Evolutionary conservation across 768 basidiomycete species (phyloP).

Genomic region (Serendipita sp.): DNA sequence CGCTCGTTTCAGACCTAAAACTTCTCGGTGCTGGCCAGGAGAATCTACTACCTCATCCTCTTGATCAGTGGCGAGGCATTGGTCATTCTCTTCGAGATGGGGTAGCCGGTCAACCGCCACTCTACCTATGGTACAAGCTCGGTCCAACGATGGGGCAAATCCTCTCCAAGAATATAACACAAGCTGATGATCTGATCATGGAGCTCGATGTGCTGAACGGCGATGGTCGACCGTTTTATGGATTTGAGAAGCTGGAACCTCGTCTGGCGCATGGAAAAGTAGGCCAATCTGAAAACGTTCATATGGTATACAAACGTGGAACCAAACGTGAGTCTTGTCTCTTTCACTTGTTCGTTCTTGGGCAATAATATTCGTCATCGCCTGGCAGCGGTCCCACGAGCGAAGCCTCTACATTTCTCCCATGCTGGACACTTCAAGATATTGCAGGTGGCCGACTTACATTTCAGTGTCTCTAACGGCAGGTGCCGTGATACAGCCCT

Average conservation of each 20-base stretch:
- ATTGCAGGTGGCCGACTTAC: constrained; percentile 83
- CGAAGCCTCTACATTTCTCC: constrained; percentile 71
- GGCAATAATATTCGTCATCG: background rate
- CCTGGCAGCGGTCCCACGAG: constrained; percentile 43
- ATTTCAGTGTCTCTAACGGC: constrained; percentile 69
- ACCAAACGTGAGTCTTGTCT: constrained; percentile 42
- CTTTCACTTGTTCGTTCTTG: too few relatives aligned
- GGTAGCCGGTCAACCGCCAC: constrained; percentile 34
- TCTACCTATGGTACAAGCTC: constrained; percentile 66
- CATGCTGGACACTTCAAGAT: constrained; percentile 75
- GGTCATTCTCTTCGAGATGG: constrained; percentile 49
- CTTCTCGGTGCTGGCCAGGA: constrained; percentile 43
- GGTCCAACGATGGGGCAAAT: constrained; percentile 52
- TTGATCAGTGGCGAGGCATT: constrained; percentile 50
- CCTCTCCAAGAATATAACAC: constrained; percentile 23
- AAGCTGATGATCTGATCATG: constrained; percentile 48
- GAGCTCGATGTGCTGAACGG: constrained; percentile 88
- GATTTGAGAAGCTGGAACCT: constrained; percentile 59
- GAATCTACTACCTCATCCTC: constrained; percentile 25
- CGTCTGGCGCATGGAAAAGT: constrained; percentile 33
- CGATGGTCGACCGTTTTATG: constrained; percentile 69
- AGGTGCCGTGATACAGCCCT: constrained; percentile 55
- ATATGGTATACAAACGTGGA: constrained; percentile 53
- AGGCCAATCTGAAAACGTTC: constrained; percentile 35
- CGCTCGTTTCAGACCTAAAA: constrained; percentile 57